phyloP scores from a whole-genome alignment of 2,329 filamentous ascomycete species.

The Nemania serpens region DNA sequence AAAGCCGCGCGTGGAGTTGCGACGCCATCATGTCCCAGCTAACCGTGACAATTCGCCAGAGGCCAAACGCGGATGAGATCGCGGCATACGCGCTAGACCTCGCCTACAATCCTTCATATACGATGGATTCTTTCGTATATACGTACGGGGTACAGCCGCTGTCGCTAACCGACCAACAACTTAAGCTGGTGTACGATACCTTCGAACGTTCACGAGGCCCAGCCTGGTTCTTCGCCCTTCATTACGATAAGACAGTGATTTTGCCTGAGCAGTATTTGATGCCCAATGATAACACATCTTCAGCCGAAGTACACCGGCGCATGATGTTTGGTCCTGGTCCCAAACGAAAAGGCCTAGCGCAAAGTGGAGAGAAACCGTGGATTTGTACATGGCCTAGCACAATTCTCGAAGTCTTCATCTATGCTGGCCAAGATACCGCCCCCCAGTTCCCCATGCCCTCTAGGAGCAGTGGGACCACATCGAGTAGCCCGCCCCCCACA shows the following conservation, averaged over 20 bases:
- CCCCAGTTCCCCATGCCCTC: constrained; percentile 29
- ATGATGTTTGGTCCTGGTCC: constrained; percentile 37
- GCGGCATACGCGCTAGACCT: constrained; percentile 50
- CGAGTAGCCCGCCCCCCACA: constrained; percentile 3
- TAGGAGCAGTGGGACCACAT: neutral
- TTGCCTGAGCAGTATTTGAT: constrained; percentile 50
- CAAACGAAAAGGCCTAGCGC: constrained; percentile 47
- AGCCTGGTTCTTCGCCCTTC: constrained; percentile 58
- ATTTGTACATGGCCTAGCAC: constrained; percentile 63
- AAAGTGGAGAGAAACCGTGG: constrained; percentile 59
- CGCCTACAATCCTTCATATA: constrained; percentile 45
- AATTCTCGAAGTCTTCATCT: constrained; percentile 61
- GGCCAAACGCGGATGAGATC: constrained; percentile 36
- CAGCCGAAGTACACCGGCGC: constrained; percentile 36
- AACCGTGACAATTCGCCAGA: constrained; percentile 47
- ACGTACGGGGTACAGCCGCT: constrained; percentile 62
- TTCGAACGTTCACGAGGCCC: constrained; percentile 54
- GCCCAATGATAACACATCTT: constrained; percentile 5
- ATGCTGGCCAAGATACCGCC: constrained; percentile 57
- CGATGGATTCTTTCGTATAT: constrained; percentile 46
- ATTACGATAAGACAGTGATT: constrained; percentile 62
- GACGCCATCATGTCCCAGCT: constrained; percentile 54
- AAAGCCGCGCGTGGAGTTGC: constrained; percentile 68
- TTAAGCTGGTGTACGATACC: constrained; percentile 58
- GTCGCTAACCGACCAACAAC: constrained; percentile 45